Evolutionary conservation across 306 rosid species (phyloP).

Genomic region (Inga oerstediana): DNA sequence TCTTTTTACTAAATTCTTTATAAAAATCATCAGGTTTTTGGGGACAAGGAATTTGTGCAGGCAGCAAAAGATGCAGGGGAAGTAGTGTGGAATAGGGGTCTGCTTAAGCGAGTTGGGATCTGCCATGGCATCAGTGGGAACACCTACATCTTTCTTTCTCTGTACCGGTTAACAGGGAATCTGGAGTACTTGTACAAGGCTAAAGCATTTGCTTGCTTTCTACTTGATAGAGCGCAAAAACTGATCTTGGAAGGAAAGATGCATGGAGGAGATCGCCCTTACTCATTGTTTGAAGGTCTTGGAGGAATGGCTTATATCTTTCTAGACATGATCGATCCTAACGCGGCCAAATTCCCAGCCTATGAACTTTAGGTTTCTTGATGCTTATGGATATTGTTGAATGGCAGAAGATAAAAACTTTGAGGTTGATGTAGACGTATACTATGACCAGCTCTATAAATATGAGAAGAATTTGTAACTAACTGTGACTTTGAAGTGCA

Average conservation of each 20-base stretch:
- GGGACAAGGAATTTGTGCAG: conserved; percentile 62
- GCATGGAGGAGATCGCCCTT: conserved; percentile 86
- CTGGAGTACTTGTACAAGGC: conserved; percentile 65
- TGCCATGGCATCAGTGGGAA: conserved; percentile 91
- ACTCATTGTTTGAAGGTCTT: conserved; percentile 76
- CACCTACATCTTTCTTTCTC: conserved; percentile 78
- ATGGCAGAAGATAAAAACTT: background rate
- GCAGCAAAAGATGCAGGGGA: conserved; percentile 79
- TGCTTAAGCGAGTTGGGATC: conserved; percentile 81
- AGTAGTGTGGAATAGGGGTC: conserved; percentile 77
- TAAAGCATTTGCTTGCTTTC: conserved; percentile 80
- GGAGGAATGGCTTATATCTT: conserved; percentile 76
- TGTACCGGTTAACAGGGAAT: conserved; percentile 69
- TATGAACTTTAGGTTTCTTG: conserved; percentile 56
- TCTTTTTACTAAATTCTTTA: conserved; percentile 7
- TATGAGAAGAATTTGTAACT: background rate
- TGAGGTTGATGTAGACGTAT: background rate
- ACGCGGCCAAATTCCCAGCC: conserved; percentile 68
- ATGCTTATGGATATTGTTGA: conserved; percentile 6
- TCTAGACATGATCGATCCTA: conserved; percentile 75
- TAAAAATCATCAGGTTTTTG: conserved; percentile 58
- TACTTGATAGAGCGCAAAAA: conserved; percentile 58
- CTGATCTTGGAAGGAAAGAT: conserved; percentile 64
- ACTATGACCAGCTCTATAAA: conserved; percentile 7
- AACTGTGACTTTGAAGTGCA: conserved; percentile 4